Evolutionary conservation across 139 green algal genomes (phyloP).

Genomic region (Edaphochlamys debaryana): DNA sequence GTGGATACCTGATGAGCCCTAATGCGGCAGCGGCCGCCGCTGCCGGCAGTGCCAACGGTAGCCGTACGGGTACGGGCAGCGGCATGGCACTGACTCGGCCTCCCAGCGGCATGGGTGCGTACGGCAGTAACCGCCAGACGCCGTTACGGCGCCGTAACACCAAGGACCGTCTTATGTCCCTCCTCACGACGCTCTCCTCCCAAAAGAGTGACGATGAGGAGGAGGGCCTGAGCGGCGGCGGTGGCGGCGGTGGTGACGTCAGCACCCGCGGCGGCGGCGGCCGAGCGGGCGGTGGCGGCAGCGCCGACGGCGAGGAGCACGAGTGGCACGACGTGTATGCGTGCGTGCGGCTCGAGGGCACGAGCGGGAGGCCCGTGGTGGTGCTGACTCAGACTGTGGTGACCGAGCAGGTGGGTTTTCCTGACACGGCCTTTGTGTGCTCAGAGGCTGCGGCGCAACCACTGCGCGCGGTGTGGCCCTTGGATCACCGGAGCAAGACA

Average conservation of each 20-base stretch:
- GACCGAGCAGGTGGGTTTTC: conserved; percentile 18
- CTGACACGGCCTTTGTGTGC: too few species aligned
- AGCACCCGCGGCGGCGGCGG: too few species aligned
- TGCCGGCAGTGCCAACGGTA: too few species aligned
- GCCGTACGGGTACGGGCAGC: too few species aligned
- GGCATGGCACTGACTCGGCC: too few species aligned
- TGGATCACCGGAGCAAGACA: too few species aligned
- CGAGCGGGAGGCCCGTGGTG: not conserved
- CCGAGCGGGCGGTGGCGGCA: not conserved
- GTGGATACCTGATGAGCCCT: not conserved
- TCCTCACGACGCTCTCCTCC: not conserved
- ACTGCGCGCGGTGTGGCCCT: too few species aligned
- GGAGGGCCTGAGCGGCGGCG: too few species aligned
- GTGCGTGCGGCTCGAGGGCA: not conserved
- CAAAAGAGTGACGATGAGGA: not conserved
- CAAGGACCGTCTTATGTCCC: conserved; percentile 15
- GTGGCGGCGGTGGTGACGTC: too few species aligned
- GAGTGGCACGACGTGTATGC: conserved; percentile 41
- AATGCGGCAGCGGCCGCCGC: not conserved
- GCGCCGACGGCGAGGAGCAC: not conserved
- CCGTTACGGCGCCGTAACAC: conserved; percentile 20
- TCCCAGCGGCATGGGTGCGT: too few species aligned
- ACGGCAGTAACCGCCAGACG: too few species aligned
- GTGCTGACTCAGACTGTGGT: conserved; percentile 27
- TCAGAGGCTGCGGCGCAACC: too few species aligned